Percentiles rank a stretch among this genome's conserved stretches.
These are phyloP conservation scores for Ophiostoma ips DNA, from an alignment of 2,329 filamentous ascomycete species.

Conservation along the genomic window DNA sequence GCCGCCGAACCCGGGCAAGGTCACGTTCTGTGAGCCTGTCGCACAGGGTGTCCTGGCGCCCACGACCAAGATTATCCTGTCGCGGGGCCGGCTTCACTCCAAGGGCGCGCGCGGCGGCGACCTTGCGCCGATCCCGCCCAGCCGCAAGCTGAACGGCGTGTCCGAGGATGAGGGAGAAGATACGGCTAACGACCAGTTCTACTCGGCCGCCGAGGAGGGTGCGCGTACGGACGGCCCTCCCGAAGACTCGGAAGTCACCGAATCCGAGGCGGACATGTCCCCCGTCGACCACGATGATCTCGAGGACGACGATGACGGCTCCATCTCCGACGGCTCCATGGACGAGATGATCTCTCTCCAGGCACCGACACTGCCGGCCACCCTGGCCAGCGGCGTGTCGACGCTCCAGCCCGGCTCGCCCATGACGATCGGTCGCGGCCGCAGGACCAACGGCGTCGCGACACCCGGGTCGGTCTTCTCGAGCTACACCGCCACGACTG, in stretches of 20 bases:
- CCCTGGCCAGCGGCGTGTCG: conserved; percentile 64
- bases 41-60: conserved; percentile 70
- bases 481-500: conserved; percentile 71
- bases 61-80: conserved; percentile 71
- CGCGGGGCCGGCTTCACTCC: conserved; percentile 42
- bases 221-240: conserved; percentile 41
- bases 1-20: conserved; percentile 69
- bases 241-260: conserved; percentile 23
- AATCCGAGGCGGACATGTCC: conserved; percentile 41
- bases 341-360: conserved; percentile 89
- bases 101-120: conserved; percentile 26
- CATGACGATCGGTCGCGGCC: conserved; percentile 52
- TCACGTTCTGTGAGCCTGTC: conserved; percentile 89
- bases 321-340: conserved; percentile 75
- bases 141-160: conserved; percentile 44
- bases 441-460: conserved; percentile 54
- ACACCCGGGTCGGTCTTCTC: conserved; percentile 86
- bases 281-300: conserved; percentile 59
- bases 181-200: conserved; percentile 82
- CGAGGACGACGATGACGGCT: conserved; percentile 65
- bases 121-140: conserved; percentile 30
- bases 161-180: conserved; percentile 53
- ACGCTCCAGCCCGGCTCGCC: conserved; percentile 72
- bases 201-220: conserved; percentile 75
- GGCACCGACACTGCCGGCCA: conserved; percentile 63